These are phyloP conservation scores for Serendipita sp. DNA, from an alignment of 1,284 basidiomycete species.

Conservation along the genomic window DNA sequence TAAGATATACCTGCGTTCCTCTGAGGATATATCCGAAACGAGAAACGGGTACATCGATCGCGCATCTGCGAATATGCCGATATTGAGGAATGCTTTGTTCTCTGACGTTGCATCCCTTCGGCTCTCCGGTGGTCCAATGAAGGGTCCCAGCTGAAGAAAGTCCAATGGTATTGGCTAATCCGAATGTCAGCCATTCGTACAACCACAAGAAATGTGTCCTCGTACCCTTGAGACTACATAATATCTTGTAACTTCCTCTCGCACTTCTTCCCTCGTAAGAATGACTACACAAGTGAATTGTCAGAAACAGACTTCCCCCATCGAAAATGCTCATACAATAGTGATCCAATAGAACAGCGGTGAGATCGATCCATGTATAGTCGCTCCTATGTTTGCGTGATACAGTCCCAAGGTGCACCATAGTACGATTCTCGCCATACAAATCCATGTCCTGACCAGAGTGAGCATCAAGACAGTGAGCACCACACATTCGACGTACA, in stretches of 20 bases:
- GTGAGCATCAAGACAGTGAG: background rate
- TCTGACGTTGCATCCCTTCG: conserved; percentile 48
- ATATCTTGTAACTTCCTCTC: conserved; percentile 32
- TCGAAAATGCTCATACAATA: conserved; percentile 34
- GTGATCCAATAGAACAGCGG: conserved; percentile 60
- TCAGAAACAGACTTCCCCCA: background rate
- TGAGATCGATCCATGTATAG: conserved; percentile 49
- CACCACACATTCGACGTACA: conserved; percentile 26
- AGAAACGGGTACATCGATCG: conserved; percentile 56
- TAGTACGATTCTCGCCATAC: conserved; percentile 53
- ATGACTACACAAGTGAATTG: conserved; percentile 32
- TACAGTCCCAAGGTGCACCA: conserved; percentile 49
- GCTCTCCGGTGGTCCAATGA: conserved; percentile 39
- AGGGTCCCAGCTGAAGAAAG: conserved; percentile 54
- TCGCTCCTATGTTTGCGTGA: conserved; percentile 41
- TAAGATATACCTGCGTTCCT: conserved; percentile 51
- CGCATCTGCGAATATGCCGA: conserved; percentile 30
- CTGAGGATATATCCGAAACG: conserved; percentile 51
- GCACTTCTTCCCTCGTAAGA: conserved; percentile 43
- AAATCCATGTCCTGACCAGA: conserved; percentile 57
- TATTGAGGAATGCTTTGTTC: conserved; percentile 36
- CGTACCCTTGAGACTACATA: conserved; percentile 48
- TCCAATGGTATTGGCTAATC: conserved; percentile 59
- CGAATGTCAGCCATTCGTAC: too few species aligned
- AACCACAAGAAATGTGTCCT: conserved; percentile 5